phyloP scores from a whole-genome alignment of 2,329 filamentous ascomycete species.

The Sarocladiaceae sp. region DNA sequence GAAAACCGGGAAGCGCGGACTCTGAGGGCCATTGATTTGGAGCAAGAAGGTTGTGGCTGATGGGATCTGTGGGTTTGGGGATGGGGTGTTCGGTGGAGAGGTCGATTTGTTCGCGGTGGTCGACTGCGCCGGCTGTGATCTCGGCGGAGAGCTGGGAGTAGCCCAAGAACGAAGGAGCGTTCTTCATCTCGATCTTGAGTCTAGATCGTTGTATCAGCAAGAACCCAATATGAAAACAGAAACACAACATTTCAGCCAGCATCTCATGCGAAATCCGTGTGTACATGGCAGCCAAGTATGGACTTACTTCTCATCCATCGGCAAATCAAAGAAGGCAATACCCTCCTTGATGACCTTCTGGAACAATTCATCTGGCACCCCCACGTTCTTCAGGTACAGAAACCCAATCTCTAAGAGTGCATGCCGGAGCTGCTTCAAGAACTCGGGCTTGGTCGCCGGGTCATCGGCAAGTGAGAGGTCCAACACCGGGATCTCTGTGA shows the following conservation, averaged over 20 bases:
- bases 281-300: too few relatives aligned
- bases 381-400: constrained; percentile 77
- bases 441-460: constrained; percentile 63
- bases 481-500: constrained; percentile 72
- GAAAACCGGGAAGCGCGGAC: constrained; percentile 61
- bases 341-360: constrained; percentile 63
- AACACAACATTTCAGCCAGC: too few relatives aligned
- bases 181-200: constrained; percentile 68
- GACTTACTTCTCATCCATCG: constrained; percentile 66
- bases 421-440: constrained; percentile 66
- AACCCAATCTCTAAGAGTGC: constrained; percentile 86
- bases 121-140: constrained; percentile 68
- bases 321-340: constrained; percentile 71
- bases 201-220: constrained; percentile 26
- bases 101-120: constrained; percentile 85
- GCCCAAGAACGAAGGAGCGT: constrained; percentile 66
- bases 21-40: constrained; percentile 76
- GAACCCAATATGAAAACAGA: too few relatives aligned
- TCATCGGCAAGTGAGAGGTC: constrained; percentile 65
- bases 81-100: constrained; percentile 73
- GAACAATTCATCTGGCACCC: constrained; percentile 63
- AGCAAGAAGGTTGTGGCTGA: constrained; percentile 72
- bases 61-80: constrained; percentile 57
- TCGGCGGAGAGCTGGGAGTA: constrained; percentile 64
- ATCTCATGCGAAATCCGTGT: too few relatives aligned